phyloP scores from a whole-genome alignment of 202 grass and related monocot genomes.

The Zizania palustris region DNA sequence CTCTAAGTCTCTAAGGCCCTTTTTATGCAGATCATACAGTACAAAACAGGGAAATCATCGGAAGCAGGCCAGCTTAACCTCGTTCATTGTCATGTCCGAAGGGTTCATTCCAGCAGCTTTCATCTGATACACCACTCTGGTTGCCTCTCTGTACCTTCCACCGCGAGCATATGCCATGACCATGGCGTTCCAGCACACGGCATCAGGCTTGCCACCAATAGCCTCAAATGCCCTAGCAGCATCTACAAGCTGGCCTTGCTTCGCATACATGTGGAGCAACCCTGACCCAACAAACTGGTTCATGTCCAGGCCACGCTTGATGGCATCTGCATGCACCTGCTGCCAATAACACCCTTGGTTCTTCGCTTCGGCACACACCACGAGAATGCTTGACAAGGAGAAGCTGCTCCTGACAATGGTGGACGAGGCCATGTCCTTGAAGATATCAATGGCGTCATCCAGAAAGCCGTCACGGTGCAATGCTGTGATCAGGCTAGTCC shows the following conservation, averaged over 20 bases:
- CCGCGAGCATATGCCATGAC: slow-evolving; percentile 58
- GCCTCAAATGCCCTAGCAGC: slow-evolving; percentile 58
- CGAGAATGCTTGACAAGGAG: slow-evolving; percentile 60
- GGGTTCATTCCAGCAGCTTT: slow-evolving; percentile 64
- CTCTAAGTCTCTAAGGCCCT: background rate
- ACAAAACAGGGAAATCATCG: slow-evolving; percentile 9
- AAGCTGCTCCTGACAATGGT: slow-evolving; percentile 53
- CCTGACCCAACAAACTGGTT: slow-evolving; percentile 66
- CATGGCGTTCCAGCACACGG: slow-evolving; percentile 69
- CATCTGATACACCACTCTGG: slow-evolving; percentile 63
- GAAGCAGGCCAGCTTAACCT: slow-evolving; percentile 53
- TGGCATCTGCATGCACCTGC: slow-evolving; percentile 68
- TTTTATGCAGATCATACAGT: background rate
- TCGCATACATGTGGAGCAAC: slow-evolving; percentile 78
- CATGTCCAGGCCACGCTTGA: slow-evolving; percentile 63
- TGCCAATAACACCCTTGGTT: slow-evolving; percentile 41
- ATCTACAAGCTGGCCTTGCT: slow-evolving; percentile 53
- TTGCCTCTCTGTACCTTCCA: slow-evolving; percentile 57
- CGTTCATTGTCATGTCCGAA: slow-evolving; percentile 37
- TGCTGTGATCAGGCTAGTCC: slow-evolving; percentile 66
- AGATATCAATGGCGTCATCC: slow-evolving; percentile 56
- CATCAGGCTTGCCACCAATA: slow-evolving; percentile 43
- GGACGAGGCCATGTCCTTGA: slow-evolving; percentile 62
- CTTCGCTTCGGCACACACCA: slow-evolving; percentile 55
- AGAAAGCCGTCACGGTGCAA: slow-evolving; percentile 55